Evolutionary conservation across 23 red algal genomes (phyloP), one percentile per base, ranked within the genome.

Genomic region (Pyropia haitanensis): DNA sequence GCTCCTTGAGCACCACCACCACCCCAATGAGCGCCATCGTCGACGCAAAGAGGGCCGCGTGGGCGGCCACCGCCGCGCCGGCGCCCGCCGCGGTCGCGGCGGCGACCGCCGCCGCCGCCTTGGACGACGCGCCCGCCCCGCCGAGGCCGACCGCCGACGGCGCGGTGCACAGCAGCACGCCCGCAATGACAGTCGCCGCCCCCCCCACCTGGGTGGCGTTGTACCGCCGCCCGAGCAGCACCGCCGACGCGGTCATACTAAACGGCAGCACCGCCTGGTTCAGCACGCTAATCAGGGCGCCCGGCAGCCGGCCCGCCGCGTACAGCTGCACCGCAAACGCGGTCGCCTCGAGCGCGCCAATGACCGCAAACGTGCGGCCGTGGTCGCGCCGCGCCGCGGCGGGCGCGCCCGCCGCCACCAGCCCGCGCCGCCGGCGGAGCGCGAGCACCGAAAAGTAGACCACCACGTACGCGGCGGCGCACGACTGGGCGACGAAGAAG

Each of bases 1-100:
- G 56, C 59, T 75, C 70, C 25, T 75, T 75, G 70, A 75, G 70
- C 27, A 75, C 70, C 25, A 55, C n/a, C 19, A 51, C 70, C 15
- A 55, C n/a, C 28, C 48, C 70, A 60, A 55, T 52, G 34, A 75
- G 56, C 18, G 56, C 70, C 19, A 46, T 58, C 13, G 70, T 58
- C 13, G 19, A 19, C 19, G 18, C 20, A 51, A 75, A 75, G 18
- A 75, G 20, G 15, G 56, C 26, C 16, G 70, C 18, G 7, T 59
- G 54, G 51, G 8, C 21, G 39, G 28, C 32, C 18, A 75, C 20
- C 8, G 28, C 46, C 27, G 19, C 18, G 7, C 51, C 51, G 33
- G 13, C 29, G 0, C 24, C 24, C 24, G 57, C 24, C 10, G 29
- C 29, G 57, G 29, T 9, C 24, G 29, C 24, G 57, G 24, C 24